Conservation (phyloP, 805 yeast genomes). For the Candida khao-thaluensis region DNA sequence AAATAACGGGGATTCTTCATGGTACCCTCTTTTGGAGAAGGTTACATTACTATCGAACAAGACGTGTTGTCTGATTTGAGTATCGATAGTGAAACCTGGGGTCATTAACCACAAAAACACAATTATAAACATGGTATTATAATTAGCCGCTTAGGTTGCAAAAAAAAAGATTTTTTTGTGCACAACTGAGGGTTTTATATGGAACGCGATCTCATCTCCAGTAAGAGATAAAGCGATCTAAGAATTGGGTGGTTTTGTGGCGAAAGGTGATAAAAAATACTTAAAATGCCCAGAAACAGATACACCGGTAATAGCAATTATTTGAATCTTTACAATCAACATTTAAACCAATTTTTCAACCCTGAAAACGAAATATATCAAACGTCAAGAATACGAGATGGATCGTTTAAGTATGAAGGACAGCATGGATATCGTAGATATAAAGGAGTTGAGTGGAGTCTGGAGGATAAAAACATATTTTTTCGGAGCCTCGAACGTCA, state of each 20-base stretch:
- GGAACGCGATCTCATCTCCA: slow-evolving; percentile 1
- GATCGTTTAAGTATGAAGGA: not conserved
- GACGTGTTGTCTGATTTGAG: not conserved
- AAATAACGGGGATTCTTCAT: slow-evolving; percentile 33
- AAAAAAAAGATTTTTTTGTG: slow-evolving; percentile 1
- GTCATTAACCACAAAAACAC: not conserved
- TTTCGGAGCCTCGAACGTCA: slow-evolving; percentile 49
- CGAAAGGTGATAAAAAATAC: not conserved
- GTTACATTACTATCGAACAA: slow-evolving; percentile 1
- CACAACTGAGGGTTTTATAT: not conserved
- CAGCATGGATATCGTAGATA: slow-evolving; percentile 10
- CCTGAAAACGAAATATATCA: not conserved
- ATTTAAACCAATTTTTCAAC: slow-evolving; percentile 19
- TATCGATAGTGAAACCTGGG: not conserved
- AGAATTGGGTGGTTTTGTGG: not conserved
- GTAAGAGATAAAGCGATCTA: no score
- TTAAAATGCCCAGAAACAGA: not conserved
- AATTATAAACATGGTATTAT: not conserved
- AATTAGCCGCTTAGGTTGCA: slow-evolving; percentile 8
- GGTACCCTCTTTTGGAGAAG: slow-evolving; percentile 23
- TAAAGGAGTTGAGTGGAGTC: slow-evolving; percentile 44
- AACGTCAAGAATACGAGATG: not conserved
- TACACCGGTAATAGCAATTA: slow-evolving; percentile 28
- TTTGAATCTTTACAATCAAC: slow-evolving; percentile 26
- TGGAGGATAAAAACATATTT: slow-evolving; percentile 50